A percentile compares a stretch with the other conserved stretches of the same genome.
These are phyloP conservation scores for Allomyces javanicus DNA, from an alignment of 192 early-diverging fungal species.

Conservation along the genomic window DNA sequence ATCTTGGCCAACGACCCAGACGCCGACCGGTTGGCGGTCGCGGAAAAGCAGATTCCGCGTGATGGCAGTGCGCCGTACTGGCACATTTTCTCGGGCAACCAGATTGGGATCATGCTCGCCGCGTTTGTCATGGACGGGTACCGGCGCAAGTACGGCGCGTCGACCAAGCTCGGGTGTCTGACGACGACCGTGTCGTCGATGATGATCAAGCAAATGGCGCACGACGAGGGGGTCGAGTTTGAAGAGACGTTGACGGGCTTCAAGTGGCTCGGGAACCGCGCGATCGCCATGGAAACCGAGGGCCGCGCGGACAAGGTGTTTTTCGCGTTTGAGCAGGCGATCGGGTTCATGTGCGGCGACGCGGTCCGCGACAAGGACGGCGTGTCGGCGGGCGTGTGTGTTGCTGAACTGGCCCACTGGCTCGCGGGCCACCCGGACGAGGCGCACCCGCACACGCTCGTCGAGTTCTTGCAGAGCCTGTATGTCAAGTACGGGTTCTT, in stretches of 20 bases:
- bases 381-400: constrained; percentile 55
- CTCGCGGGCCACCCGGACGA: constrained; percentile 40
- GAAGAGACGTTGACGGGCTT: constrained; percentile 88
- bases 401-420: constrained; percentile 52
- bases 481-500: constrained; percentile 66
- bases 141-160: constrained; percentile 3
- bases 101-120: constrained; percentile 68
- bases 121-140: constrained; percentile 36
- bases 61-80: constrained; percentile 31
- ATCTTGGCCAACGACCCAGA: constrained; percentile 91
- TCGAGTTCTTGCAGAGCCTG: constrained; percentile 47
- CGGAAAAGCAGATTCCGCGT: constrained; percentile 38
- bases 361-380: constrained; percentile 86
- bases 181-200: constrained; percentile 75
- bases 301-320: constrained; percentile 35
- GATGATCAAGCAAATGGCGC: constrained; percentile 56
- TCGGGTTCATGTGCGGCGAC: constrained; percentile 63
- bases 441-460: constrained; percentile 34
- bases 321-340: constrained; percentile 89
- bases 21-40: constrained; percentile 77
- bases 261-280: constrained; percentile 84
- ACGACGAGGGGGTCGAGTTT: constrained; percentile 56
- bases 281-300: constrained; percentile 38
- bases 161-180: constrained; percentile 49
- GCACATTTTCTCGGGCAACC: constrained; percentile 70